A percentile compares a stretch with the other conserved stretches of the same genome.
phyloP scores from a whole-genome alignment of 23 red algal genomes.

The Gracilaria vermiculophylla region DNA sequence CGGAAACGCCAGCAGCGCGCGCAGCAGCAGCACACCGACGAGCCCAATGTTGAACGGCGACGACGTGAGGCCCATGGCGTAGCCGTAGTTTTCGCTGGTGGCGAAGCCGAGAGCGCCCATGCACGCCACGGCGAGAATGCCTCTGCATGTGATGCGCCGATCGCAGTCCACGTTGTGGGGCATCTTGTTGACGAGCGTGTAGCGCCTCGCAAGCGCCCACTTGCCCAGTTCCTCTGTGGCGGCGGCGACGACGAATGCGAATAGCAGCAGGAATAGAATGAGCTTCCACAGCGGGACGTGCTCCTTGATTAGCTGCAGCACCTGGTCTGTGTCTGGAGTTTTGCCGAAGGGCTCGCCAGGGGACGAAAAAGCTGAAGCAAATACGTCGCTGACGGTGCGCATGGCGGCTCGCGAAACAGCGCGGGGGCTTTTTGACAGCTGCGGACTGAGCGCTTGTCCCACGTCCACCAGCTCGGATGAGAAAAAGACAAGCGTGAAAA shows the following conservation, averaged over 20 bases:
- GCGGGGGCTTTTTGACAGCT: too few species aligned
- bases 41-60: not conserved
- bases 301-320: not conserved
- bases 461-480: not conserved
- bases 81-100: constrained; percentile 54
- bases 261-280: not conserved
- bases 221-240: constrained; percentile 56
- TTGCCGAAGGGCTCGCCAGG: not conserved
- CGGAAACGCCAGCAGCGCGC: constrained; percentile 48
- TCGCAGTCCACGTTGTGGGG: not conserved
- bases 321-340: not conserved
- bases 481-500: not conserved
- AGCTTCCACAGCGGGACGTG: constrained; percentile 48
- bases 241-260: constrained; percentile 38
- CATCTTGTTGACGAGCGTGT: not conserved
- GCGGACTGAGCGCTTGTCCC: too few species aligned
- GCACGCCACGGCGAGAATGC: constrained; percentile 55
- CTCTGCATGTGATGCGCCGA: constrained; percentile 11
- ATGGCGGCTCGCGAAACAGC: not conserved
- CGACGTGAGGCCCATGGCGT: not conserved
- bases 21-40: not conserved
- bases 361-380: not conserved
- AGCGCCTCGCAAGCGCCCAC: constrained; percentile 28
- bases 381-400: not conserved
- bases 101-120: constrained; percentile 74